phyloP scores from a whole-genome alignment of 495 filamentous ascomycete genomes.

The Paragyromitra xinjiangensis region DNA sequence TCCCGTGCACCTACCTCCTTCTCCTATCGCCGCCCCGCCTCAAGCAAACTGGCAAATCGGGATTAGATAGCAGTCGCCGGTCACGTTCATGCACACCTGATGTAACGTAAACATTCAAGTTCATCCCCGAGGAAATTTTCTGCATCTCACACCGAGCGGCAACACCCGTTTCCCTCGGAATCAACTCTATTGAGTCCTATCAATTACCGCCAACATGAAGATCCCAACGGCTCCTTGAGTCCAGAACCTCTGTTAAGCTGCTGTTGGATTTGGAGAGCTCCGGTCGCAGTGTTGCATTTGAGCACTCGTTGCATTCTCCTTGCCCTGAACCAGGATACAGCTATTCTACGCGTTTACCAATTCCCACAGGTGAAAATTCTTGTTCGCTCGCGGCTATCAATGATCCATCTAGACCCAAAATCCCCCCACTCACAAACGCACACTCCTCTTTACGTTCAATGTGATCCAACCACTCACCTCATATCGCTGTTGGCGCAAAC shows the following conservation, averaged over 20 bases:
- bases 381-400: neutral
- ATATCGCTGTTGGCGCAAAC: neutral
- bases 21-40: no score
- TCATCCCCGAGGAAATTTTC: neutral
- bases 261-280: no score
- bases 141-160: neutral
- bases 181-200: neutral
- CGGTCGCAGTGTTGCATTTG: neutral
- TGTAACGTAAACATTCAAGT: neutral
- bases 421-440: neutral
- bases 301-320: no score
- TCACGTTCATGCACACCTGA: neutral
- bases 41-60: neutral
- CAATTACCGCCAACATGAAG: no score
- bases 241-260: no score
- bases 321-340: neutral
- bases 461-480: neutral
- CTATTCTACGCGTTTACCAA: neutral
- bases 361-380: neutral
- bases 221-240: no score
- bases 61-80: neutral
- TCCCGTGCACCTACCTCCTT: no score
- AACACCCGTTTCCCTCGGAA: neutral
- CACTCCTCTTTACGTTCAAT: neutral
- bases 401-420: conserved; percentile 1